Conservation (phyloP, 2,329 filamentous ascomycete genomes). For the Domatiomyces globalis region DNA sequence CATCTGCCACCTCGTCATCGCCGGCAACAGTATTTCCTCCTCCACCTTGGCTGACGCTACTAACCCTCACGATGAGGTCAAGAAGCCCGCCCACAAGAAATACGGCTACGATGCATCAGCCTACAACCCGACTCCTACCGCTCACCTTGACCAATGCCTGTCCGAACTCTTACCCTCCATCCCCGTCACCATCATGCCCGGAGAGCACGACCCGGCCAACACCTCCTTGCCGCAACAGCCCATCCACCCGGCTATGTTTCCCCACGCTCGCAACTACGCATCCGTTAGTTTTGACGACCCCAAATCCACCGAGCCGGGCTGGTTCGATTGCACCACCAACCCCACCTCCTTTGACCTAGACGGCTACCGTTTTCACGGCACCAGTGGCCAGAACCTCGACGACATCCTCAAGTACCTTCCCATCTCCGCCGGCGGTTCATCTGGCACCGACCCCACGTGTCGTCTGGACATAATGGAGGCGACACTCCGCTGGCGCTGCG, state of each 20-base stretch:
- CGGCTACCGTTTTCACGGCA: constrained; percentile 75
- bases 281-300: constrained; percentile 29
- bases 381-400: constrained; percentile 81
- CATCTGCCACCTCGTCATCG: constrained; percentile 78
- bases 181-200: constrained; percentile 78
- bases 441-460: constrained; percentile 29
- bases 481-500: constrained; percentile 82
- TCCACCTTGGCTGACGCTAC: constrained; percentile 18
- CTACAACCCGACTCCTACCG: constrained; percentile 76
- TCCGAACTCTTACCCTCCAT: constrained; percentile 68
- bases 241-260: constrained; percentile 85
- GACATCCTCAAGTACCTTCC: constrained; percentile 71
- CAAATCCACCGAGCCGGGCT: constrained; percentile 41
- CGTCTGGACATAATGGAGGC: constrained; percentile 82
- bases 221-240: constrained; percentile 82
- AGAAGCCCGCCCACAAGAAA: constrained; percentile 52
- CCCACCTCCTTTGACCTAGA: constrained; percentile 85
- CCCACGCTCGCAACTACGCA: constrained; percentile 54
- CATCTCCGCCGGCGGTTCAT: constrained; percentile 39
- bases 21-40: constrained; percentile 55
- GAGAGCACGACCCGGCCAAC: constrained; percentile 73
- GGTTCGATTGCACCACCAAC: constrained; percentile 84
- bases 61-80: constrained; percentile 26
- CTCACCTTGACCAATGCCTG: constrained; percentile 72
- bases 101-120: constrained; percentile 85